phyloP scores from a whole-genome alignment of 495 filamentous ascomycete species.

The Neurospora sp. region DNA sequence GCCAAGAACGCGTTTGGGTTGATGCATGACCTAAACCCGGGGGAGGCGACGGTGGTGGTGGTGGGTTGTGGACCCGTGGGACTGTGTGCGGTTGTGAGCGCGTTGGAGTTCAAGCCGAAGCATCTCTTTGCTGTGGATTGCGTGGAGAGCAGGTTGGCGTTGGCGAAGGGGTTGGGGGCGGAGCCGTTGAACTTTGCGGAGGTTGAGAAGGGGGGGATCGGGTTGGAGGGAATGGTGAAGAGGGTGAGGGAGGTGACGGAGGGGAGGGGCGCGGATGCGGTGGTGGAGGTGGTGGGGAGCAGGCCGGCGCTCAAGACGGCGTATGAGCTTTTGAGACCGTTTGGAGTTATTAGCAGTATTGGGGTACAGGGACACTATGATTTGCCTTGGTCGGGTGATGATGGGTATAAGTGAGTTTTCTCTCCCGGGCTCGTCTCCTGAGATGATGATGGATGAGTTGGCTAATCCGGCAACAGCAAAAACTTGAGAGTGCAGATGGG shows the following conservation, averaged over 20 bases:
- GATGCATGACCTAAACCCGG: slow-evolving; percentile 43
- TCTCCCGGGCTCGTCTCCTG: background rate
- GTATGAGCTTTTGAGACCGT: slow-evolving; percentile 80
- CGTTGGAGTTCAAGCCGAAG: slow-evolving; percentile 69
- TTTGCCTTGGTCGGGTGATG: slow-evolving; percentile 68
- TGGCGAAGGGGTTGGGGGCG: slow-evolving; percentile 70
- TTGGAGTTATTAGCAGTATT: slow-evolving; percentile 77
- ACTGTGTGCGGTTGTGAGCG: slow-evolving; percentile 78
- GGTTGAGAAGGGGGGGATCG: slow-evolving; percentile 32
- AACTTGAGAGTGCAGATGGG: slow-evolving; percentile 91
- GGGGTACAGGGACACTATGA: slow-evolving; percentile 57
- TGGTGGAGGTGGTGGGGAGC: slow-evolving; percentile 86
- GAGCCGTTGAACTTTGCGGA: slow-evolving; percentile 76
- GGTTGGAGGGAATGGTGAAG: slow-evolving; percentile 47
- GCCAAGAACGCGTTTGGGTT: slow-evolving; percentile 72
- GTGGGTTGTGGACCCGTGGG: slow-evolving; percentile 89
- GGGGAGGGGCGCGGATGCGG: slow-evolving; percentile 79
- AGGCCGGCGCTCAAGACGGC: slow-evolving; percentile 73
- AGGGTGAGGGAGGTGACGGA: slow-evolving; percentile 69
- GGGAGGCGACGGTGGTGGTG: slow-evolving; percentile 54
- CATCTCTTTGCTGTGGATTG: slow-evolving; percentile 81
- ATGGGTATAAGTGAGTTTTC: slow-evolving; percentile 58
- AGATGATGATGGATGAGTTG: background rate
- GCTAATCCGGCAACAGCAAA: slow-evolving; percentile 39
- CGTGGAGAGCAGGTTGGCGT: slow-evolving; percentile 63